Base-by-base conservation (phyloP, 2,329 filamentous ascomycete genomes). In the Paraconiothyrium sp. region DNA sequence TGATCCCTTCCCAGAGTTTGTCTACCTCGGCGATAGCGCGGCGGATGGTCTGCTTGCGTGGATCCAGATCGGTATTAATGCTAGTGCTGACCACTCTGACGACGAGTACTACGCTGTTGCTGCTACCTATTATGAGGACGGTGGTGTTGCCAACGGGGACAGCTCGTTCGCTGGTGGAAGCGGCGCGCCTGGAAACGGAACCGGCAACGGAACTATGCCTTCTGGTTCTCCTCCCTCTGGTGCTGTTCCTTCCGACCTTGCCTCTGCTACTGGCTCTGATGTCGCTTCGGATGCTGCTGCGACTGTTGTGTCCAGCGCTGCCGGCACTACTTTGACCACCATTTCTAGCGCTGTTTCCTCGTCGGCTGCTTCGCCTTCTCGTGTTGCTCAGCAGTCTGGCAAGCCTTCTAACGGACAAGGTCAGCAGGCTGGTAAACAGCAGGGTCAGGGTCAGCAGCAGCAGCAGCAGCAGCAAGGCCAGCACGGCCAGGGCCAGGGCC, bases 41-140 rank as follows among this genome's bases (percentile, higher is more conserved):
- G 47, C 60, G 16, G 72, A 75, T 54, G 72, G 72, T 14, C 54
- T 75, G 11, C 60, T 74, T 22, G 70, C 63, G 22, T 75, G 70
- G 67, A 69, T 72, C 47, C 55, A 63, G 27, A 64, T 75, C 20
- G 72, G 72, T 35, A 64, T 74, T 4, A 67, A 74, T 30, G 30
- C 61, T 11, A 69, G 59, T n/a, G 68, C 67, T 24, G 66, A 69
- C 14, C 62, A 69, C 46, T 62, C 58, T 22, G 62, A 63, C 44
- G 64, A 69, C 37, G 61, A 67, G 11, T 66, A 67, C 59, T 71
- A 69, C 47, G 60, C 52, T 13, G 63, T 70, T 47, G 66, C 67
- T 54, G 67, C 69, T 39, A 62, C 60, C 11, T 71, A 68, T 30
- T 64, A 70, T 22, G 66, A 62, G 10, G 66, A 61, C 43, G 70